Evolutionary conservation across 495 filamentous ascomycete genomes (phyloP).

Genomic region (Aspergillus coremiiformis): DNA sequence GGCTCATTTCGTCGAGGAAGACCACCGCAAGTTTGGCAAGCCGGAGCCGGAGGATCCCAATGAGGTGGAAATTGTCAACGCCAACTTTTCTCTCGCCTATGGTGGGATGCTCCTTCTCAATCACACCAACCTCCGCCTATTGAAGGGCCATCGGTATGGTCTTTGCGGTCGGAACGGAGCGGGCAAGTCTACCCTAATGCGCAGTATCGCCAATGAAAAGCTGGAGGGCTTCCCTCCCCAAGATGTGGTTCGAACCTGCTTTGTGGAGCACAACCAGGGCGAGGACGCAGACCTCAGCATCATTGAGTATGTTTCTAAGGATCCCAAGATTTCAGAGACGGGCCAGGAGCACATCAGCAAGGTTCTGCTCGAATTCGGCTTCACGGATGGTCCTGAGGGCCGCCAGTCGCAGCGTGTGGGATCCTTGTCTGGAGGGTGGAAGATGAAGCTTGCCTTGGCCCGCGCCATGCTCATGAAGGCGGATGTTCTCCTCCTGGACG

Average conservation of each 20-base stretch:
- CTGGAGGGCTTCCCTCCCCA: slow-evolving; percentile 93
- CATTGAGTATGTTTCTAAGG: slow-evolving; percentile 79
- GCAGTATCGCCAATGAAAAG: slow-evolving; percentile 89
- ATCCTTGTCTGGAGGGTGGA: slow-evolving; percentile 97
- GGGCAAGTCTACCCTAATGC: slow-evolving; percentile 98
- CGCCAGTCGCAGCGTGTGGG: slow-evolving; percentile 82
- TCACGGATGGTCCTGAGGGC: slow-evolving; percentile 82
- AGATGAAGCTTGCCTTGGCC: slow-evolving; percentile 98
- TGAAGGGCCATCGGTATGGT: slow-evolving; percentile 95
- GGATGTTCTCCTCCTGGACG: slow-evolving; percentile 91
- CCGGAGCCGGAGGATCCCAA: slow-evolving; percentile 80
- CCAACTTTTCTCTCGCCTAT: slow-evolving; percentile 95
- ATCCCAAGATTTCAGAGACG: slow-evolving; percentile 69
- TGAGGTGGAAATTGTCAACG: slow-evolving; percentile 91
- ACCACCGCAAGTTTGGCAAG: slow-evolving; percentile 77
- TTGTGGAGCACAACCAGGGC: slow-evolving; percentile 97
- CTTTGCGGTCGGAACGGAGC: slow-evolving; percentile 95
- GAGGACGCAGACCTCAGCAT: slow-evolving; percentile 95
- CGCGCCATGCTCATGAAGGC: slow-evolving; percentile 94
- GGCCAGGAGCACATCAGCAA: slow-evolving; percentile 70
- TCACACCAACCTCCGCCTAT: slow-evolving; percentile 87
- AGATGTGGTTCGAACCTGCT: slow-evolving; percentile 88
- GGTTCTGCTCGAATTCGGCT: slow-evolving; percentile 86
- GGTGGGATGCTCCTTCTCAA: slow-evolving; percentile 96
- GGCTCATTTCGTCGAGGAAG: slow-evolving; percentile 67